These are phyloP conservation scores for Exserohilum rostratum DNA, from an alignment of 2,329 filamentous ascomycete genomes.

Conservation along the genomic window DNA sequence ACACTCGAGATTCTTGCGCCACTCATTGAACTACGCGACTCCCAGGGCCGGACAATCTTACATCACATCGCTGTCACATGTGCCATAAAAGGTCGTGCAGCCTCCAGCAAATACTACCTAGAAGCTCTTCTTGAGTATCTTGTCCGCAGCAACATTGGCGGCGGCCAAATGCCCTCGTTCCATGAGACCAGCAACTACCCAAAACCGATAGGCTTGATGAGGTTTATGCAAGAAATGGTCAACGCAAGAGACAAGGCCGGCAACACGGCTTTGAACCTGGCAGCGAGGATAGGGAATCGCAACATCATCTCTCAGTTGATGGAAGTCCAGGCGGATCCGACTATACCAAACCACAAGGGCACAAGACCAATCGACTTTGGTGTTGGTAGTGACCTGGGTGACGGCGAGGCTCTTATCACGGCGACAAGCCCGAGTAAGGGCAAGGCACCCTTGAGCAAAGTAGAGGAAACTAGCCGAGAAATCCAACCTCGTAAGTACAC, in stretches of 20 bases:
- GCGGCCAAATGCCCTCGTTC: conserved; percentile 40
- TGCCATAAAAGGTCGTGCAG: conserved; percentile 89
- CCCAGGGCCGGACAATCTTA: conserved; percentile 86
- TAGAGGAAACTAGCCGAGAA: conserved; percentile 78
- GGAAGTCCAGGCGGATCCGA: conserved; percentile 93
- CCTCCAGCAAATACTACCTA: conserved; percentile 93
- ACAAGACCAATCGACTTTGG: conserved; percentile 93
- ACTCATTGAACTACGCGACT: conserved; percentile 88
- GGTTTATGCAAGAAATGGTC: conserved; percentile 96
- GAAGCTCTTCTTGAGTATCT: conserved; percentile 95
- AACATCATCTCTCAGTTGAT: conserved; percentile 96
- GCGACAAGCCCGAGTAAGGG: conserved; percentile 45
- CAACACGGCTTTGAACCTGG: conserved; percentile 93
- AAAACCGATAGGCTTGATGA: conserved; percentile 81
- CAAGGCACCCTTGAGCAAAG: conserved; percentile 51
- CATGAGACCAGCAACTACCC: conserved; percentile 61
- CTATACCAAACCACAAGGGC: conserved; percentile 87
- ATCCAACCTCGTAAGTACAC: conserved; percentile 75
- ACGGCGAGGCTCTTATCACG: conserved; percentile 23
- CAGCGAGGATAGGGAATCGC: conserved; percentile 87
- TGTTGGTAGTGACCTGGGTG: conserved; percentile 70
- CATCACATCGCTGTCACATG: conserved; percentile 97
- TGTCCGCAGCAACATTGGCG: conserved; percentile 69
- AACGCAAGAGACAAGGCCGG: conserved; percentile 93
- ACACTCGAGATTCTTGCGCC: conserved; percentile 86